Base-by-base conservation (phyloP, 75 land plant genomes). In the Picea glauca region DNA sequence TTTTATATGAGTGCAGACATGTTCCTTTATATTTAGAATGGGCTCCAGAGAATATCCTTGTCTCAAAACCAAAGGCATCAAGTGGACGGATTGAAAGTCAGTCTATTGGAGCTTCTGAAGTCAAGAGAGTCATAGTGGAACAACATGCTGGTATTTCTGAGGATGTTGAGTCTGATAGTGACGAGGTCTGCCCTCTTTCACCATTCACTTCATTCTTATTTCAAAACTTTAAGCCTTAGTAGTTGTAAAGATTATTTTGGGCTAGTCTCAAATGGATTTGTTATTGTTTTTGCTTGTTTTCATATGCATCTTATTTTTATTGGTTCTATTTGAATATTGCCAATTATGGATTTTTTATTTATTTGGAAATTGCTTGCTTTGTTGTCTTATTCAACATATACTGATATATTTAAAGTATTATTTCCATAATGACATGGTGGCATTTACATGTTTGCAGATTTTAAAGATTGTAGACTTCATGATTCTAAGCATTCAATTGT, bases 11-110 rank as follows among this genome's bases (percentile, higher is more conserved):
- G 3, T 79, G 62, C 86, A 97, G 99, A 80, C 93, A 94, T 86
- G 93, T 90, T 62, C 99, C 99, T 50, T 78, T 97, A 35, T 97
- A 97, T 79, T 79, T 97, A 84, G 99, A 97, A 81, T 97, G 99
- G 99, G 98, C 98, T 54, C 98, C 98, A 73, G 80, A 62, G 6
- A 74, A 90, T 72, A 83, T 97, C 74, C 84, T 96, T 17, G 77
- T 23, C 72, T 84, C 77, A 78, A 81, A 46, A 57, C 61, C 81
- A 46, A 40, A 40, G 43, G 43, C 43, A 40, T 5, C 43, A 40
- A 40, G 43, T 40, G 43, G 43, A 5, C 43, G 5, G 43, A 40
- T 40, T 40, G 43, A 40, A 40, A 40, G 43, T 40, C 43, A 40
- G 43, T 40, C 43, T 40, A 40, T 4, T 5, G 43, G 43, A 4